Conservation (phyloP, 495 filamentous ascomycete genomes). For the Neurospora sp. region DNA sequence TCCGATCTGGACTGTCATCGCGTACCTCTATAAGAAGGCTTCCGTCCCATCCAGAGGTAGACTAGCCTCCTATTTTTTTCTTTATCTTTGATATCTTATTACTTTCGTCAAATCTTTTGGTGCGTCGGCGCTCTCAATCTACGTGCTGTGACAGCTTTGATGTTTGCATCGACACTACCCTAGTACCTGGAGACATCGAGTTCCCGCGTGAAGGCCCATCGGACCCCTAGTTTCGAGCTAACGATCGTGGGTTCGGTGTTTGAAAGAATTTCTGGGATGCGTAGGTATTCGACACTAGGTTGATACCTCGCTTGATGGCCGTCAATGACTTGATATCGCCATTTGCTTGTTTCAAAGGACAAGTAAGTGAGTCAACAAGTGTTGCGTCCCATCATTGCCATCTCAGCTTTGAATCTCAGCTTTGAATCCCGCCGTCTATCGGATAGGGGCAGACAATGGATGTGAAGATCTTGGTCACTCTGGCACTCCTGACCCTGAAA, state of each 20-base stretch:
- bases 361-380: not conserved
- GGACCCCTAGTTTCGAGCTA: not conserved
- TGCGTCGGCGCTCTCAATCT: not conserved
- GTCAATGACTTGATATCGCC: not conserved
- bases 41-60: not conserved
- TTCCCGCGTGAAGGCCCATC: not conserved
- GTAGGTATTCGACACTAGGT: not conserved
- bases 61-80: not conserved
- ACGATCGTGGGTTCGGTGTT: not conserved
- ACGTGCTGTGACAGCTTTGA: not conserved
- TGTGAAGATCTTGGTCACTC: not conserved
- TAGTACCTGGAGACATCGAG: not conserved
- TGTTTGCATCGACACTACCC: not conserved
- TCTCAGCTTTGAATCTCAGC: not conserved
- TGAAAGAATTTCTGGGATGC: not conserved
- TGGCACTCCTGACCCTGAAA: not conserved
- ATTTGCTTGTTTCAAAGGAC: not conserved
- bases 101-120: not conserved
- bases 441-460: not conserved
- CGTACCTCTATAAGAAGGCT: not conserved
- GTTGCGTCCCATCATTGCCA: not conserved
- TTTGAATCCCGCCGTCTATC: not conserved
- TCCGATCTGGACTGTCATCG: not conserved
- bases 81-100: not conserved
- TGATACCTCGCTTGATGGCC: not conserved